A percentile compares a stretch with the other conserved stretches of the same genome.
phyloP scores from a whole-genome alignment of 148 eudicot genomes.

The Simmondsia chinensis region DNA sequence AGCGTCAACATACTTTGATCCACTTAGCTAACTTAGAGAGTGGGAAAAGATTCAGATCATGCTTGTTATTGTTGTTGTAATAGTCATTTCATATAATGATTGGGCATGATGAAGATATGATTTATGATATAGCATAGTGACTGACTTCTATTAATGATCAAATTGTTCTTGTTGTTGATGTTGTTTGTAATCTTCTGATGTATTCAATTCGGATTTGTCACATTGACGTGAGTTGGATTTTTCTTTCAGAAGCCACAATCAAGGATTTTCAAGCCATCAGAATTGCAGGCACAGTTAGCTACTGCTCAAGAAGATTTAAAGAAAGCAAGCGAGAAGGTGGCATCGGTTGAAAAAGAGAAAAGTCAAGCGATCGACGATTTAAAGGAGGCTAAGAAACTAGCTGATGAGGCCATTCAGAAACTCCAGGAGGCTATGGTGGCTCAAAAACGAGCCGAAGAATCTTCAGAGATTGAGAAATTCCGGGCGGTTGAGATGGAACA shows the following conservation, averaged over 20 bases:
- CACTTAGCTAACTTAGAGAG: too few species aligned
- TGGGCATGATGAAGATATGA: background rate
- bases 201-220: too few species aligned
- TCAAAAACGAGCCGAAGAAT: conserved; percentile 77
- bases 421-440: conserved; percentile 77
- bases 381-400: conserved; percentile 56
- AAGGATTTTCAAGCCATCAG: conserved; percentile 64
- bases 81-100: too few species aligned
- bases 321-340: conserved; percentile 62
- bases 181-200: conserved; percentile 1
- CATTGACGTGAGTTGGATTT: too few species aligned
- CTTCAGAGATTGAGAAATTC: conserved; percentile 82
- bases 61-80: too few species aligned
- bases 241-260: conserved; percentile 51
- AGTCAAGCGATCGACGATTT: conserved; percentile 47
- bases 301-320: conserved; percentile 72
- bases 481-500: conserved; percentile 81
- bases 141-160: too few species aligned
- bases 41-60: too few species aligned
- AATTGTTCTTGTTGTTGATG: too few species aligned
- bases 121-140: background rate
- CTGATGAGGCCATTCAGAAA: conserved; percentile 72
- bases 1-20: too few species aligned
- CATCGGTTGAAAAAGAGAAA: conserved; percentile 65
- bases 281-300: conserved; percentile 58